Evolutionary conservation across 805 yeast species (phyloP), one percentile per base, ranked within the genome.

Genomic region (Lipomyces anomalus): DNA sequence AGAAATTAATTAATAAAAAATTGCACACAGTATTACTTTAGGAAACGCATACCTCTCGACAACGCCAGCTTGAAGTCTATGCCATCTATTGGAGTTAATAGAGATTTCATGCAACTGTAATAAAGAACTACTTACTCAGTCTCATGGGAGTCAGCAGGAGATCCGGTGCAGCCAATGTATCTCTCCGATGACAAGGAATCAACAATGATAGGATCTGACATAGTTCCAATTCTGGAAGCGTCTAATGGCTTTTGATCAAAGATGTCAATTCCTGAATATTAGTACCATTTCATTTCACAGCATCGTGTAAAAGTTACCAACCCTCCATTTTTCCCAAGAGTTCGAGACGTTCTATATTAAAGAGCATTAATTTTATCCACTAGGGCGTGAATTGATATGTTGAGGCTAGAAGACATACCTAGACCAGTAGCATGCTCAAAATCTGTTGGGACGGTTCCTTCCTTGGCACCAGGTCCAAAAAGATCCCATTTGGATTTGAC

Each of bases 381-480:
- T 42, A 23, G 29, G 48, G 17, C 13, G 22, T 20, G 21, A 13
- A 2, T 2, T 44, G n/a, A 39, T 16, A 29, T 22, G 42, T 11
- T n/a, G 13, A 28, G 32, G 28, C 7, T 24, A 4, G 21, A 16
- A n/a, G 22, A 45, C 52, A 4, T 45, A 47, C 52, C 52, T 64
- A 90, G 74, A 84, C 98, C 98, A 42, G 98, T 92, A 61, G 97
- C 88, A 74, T 90, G 97, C 63, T 92, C 96, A 57, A 85, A 66
- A 68, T 89, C 95, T 50, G 95, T 80, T 67, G 97, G 97, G 64
- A 92, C 82, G 41, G 82, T 74, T 57, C 90, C 95, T 58, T 77
- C 75, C 57, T 73, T 69, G 56, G 95, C 95, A 78, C 97, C 97
- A 45, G 84, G 80, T 68, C 97, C 96, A 58, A 88, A 78, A 67